Evolutionary conservation across 2,329 filamentous ascomycete species (phyloP).

Genomic region (Sclerotinia subarctica): DNA sequence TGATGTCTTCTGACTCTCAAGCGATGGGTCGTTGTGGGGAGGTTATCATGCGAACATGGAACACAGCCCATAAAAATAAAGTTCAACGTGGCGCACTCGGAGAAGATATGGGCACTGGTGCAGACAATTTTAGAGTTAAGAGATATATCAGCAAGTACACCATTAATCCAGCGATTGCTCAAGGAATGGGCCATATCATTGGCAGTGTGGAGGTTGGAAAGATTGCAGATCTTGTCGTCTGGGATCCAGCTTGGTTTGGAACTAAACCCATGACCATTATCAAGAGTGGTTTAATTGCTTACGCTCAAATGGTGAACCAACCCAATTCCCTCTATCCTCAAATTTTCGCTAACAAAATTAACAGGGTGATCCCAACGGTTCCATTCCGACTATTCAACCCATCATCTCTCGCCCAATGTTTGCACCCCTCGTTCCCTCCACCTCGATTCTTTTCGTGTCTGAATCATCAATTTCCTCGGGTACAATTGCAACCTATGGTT

Average conservation of each 20-base stretch:
- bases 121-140: slow-evolving; percentile 90
- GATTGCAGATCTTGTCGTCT: slow-evolving; percentile 82
- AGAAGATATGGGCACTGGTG: slow-evolving; percentile 74
- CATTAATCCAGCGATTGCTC: slow-evolving; percentile 86
- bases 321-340: not conserved
- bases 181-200: slow-evolving; percentile 84
- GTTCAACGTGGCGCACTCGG: slow-evolving; percentile 70
- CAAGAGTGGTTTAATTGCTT: slow-evolving; percentile 84
- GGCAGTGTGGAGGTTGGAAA: slow-evolving; percentile 88
- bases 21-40: slow-evolving; percentile 97
- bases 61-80: slow-evolving; percentile 97
- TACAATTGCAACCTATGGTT: slow-evolving; percentile 64
- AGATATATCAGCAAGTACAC: slow-evolving; percentile 95
- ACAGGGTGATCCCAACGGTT: slow-evolving; percentile 75
- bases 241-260: slow-evolving; percentile 82
- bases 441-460: slow-evolving; percentile 81
- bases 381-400: slow-evolving; percentile 85
- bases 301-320: slow-evolving; percentile 71
- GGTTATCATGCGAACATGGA: slow-evolving; percentile 90
- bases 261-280: slow-evolving; percentile 78
- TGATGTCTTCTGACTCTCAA: slow-evolving; percentile 96
- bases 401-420: slow-evolving; percentile 85
- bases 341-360: slow-evolving; percentile 7
- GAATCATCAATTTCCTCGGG: slow-evolving; percentile 66
- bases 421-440: slow-evolving; percentile 66